A percentile compares a stretch with the other conserved stretches of the same genome.
Evolutionary conservation across 1,284 basidiomycete genomes (phyloP).

Genomic region (Pseudozyma tsukubaensis): DNA sequence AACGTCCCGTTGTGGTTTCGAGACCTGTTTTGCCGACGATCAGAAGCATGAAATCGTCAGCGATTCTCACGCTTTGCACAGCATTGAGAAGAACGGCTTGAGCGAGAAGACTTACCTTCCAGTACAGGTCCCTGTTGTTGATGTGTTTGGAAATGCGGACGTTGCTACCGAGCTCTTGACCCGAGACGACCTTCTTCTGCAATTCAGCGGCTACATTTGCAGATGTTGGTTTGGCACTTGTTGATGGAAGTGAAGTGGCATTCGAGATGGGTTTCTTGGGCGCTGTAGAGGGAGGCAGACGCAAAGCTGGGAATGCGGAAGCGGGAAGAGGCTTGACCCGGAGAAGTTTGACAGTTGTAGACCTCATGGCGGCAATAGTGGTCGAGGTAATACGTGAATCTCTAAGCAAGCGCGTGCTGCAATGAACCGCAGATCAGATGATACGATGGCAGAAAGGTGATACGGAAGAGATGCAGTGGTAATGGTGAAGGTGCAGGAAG

Average conservation of each 20-base stretch:
- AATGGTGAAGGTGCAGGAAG: background rate
- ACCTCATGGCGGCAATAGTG: conserved; percentile 19
- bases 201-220: conserved; percentile 37
- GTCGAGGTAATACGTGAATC: too few relatives aligned
- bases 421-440: background rate
- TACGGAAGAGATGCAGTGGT: background rate
- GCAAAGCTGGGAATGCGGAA: conserved; percentile 22
- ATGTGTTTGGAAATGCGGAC: conserved; percentile 46
- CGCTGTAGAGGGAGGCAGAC: conserved; percentile 26
- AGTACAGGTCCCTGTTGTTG: conserved; percentile 49
- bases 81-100: background rate
- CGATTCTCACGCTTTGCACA: background rate
- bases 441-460: background rate
- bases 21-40: conserved; percentile 23
- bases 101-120: conserved; percentile 43
- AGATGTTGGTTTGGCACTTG: background rate
- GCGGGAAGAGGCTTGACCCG: conserved; percentile 44
- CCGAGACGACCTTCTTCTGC: conserved; percentile 20
- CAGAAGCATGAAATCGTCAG: background rate
- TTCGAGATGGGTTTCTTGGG: conserved; percentile 4
- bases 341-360: conserved; percentile 31
- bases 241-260: conserved; percentile 6
- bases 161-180: conserved; percentile 38
- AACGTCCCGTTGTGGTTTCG: conserved; percentile 43
- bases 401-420: background rate